Evolutionary conservation across 2,329 filamentous ascomycete species (phyloP).

Genomic region (Xylariales sp.): DNA sequence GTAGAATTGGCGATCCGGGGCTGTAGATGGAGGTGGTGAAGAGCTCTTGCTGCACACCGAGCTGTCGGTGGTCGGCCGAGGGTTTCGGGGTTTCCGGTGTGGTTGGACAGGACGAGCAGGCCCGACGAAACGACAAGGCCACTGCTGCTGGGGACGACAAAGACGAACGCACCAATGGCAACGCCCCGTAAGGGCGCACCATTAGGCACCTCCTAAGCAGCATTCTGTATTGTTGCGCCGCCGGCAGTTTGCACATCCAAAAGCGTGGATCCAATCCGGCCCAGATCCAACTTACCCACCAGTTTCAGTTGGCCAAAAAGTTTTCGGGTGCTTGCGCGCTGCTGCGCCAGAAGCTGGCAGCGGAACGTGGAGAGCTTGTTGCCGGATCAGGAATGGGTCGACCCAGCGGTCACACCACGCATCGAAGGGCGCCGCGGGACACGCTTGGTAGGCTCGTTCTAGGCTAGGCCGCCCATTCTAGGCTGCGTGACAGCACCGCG

Average conservation of each 20-base stretch:
- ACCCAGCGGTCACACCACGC: too few relatives aligned
- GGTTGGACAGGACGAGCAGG: conserved; percentile 25
- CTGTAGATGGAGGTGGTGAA: conserved; percentile 78
- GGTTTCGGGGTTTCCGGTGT: conserved; percentile 17
- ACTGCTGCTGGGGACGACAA: too few relatives aligned
- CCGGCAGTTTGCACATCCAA: background rate
- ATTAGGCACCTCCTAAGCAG: conserved; percentile 1
- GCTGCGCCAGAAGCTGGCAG: background rate
- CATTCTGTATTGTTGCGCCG: conserved; percentile 4
- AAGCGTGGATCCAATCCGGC: background rate
- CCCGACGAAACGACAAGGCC: conserved; percentile 6
- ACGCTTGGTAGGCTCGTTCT: too few relatives aligned
- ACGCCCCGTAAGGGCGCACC: conserved; percentile 1
- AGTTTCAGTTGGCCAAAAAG: background rate
- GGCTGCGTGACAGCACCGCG: background rate
- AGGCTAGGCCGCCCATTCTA: too few relatives aligned
- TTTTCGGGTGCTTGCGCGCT: too few relatives aligned
- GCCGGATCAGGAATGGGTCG: conserved; percentile 5
- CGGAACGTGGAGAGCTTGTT: conserved; percentile 8
- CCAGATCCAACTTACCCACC: too few relatives aligned
- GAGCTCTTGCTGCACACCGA: conserved; percentile 65
- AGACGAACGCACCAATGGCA: background rate
- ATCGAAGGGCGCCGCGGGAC: too few relatives aligned
- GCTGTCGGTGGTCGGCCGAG: conserved; percentile 51
- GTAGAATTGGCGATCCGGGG: conserved; percentile 79